Conservation (phyloP, 306 rosid genomes). For the Corylus heterophylla region DNA sequence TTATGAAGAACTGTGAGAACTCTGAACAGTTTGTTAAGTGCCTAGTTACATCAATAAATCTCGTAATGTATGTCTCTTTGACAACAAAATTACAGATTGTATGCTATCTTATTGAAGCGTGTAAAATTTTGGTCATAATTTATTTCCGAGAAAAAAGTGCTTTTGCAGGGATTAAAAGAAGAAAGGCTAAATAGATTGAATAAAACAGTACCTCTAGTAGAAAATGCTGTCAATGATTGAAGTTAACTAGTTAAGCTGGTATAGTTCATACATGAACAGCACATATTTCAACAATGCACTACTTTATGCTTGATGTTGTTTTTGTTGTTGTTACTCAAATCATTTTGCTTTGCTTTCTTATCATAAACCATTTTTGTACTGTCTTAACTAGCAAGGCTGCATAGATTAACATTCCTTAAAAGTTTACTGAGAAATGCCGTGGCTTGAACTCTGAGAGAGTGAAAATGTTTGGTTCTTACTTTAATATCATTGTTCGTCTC, state of each 20-base stretch:
- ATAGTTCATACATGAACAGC: not conserved
- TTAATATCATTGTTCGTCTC: constrained; percentile 2
- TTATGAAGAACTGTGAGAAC: not conserved
- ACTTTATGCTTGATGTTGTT: not conserved
- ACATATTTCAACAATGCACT: not conserved
- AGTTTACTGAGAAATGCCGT: not conserved
- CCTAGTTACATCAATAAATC: not conserved
- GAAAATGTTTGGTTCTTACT: constrained; percentile 10
- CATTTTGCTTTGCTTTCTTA: not conserved
- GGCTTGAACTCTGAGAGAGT: not conserved
- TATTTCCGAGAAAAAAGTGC: not conserved
- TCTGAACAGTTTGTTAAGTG: not conserved
- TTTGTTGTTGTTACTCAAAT: constrained; percentile 11
- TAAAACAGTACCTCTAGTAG: not conserved
- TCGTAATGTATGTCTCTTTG: not conserved
- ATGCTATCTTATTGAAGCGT: not conserved
- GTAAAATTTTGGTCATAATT: not conserved
- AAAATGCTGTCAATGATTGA: not conserved
- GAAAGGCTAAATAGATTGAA: not conserved
- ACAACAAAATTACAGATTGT: not conserved
- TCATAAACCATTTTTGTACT: not conserved
- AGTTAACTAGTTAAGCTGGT: not conserved
- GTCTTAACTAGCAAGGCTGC: not conserved
- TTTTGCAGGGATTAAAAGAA: not conserved
- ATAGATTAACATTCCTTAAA: not conserved